Conservation (phyloP, 148 eudicot genomes). For the Silene uniflora region DNA sequence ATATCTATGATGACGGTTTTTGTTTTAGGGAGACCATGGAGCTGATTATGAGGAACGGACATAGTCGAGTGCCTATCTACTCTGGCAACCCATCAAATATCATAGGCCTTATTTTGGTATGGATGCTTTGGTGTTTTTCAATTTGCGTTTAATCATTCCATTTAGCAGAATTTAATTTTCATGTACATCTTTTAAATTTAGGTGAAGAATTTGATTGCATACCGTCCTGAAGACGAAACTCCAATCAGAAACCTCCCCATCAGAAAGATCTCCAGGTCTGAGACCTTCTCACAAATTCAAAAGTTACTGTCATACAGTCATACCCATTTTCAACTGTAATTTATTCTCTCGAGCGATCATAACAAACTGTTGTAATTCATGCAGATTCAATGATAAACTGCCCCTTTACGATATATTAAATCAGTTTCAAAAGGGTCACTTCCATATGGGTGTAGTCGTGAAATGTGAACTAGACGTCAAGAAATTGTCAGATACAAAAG, state of each 20-base stretch:
- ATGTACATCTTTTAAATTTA: slow-evolving; percentile 12
- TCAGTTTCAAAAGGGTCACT: slow-evolving; percentile 72
- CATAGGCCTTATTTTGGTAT: slow-evolving; percentile 72
- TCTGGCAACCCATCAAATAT: slow-evolving; percentile 54
- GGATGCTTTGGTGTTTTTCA: not conserved
- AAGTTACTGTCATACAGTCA: too few relatives aligned
- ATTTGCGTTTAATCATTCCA: not conserved
- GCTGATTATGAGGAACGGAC: slow-evolving; percentile 68
- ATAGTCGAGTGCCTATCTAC: slow-evolving; percentile 74
- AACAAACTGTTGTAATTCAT: not conserved
- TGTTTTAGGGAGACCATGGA: slow-evolving; percentile 52
- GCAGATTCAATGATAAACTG: slow-evolving; percentile 53
- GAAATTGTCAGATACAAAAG: slow-evolving; percentile 23
- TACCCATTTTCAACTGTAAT: not conserved
- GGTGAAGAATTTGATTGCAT: slow-evolving; percentile 65
- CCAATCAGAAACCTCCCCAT: slow-evolving; percentile 61
- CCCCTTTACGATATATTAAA: slow-evolving; percentile 68
- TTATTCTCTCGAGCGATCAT: not conserved
- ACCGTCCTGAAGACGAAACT: slow-evolving; percentile 58
- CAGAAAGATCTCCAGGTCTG: slow-evolving; percentile 60
- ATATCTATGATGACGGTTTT: not conserved
- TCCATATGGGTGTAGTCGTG: slow-evolving; percentile 76
- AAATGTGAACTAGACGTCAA: slow-evolving; percentile 32
- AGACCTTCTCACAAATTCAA: not conserved
- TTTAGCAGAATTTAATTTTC: not conserved